phyloP scores from a whole-genome alignment of 306 rosid species.

The Dryas drummondii region DNA sequence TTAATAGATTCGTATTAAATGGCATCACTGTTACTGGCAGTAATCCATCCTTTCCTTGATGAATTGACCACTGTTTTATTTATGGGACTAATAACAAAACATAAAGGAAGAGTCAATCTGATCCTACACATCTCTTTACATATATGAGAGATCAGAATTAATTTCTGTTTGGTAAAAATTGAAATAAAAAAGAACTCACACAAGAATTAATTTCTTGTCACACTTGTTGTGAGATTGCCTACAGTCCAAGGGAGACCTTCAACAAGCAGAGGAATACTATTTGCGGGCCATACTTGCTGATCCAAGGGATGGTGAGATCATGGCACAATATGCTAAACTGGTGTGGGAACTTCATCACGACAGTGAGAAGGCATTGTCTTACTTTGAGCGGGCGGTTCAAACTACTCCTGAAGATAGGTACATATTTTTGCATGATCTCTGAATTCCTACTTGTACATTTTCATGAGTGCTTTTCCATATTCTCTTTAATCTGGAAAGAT shows the following conservation, averaged over 20 bases:
- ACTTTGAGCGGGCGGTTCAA: constrained; percentile 66
- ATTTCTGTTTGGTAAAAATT: no score
- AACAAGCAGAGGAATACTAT: constrained; percentile 65
- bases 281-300: constrained; percentile 52
- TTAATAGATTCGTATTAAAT: no score
- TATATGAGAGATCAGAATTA: background rate
- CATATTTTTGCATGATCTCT: constrained; percentile 16
- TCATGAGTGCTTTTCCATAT: background rate
- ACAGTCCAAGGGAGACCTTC: constrained; percentile 65
- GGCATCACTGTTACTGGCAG: no score
- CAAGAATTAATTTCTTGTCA: background rate
- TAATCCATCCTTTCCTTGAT: no score
- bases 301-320: constrained; percentile 63
- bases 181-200: no score
- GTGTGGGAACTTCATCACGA: constrained; percentile 82
- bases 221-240: constrained; percentile 17
- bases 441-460: background rate
- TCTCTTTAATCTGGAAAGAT: background rate
- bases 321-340: constrained; percentile 64
- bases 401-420: constrained; percentile 64
- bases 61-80: no score
- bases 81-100: no score
- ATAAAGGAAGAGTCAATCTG: background rate
- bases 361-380: constrained; percentile 37
- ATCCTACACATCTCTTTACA: background rate